phyloP scores from a whole-genome alignment of 2,329 filamentous ascomycete species.

The Balansia obtecta region DNA sequence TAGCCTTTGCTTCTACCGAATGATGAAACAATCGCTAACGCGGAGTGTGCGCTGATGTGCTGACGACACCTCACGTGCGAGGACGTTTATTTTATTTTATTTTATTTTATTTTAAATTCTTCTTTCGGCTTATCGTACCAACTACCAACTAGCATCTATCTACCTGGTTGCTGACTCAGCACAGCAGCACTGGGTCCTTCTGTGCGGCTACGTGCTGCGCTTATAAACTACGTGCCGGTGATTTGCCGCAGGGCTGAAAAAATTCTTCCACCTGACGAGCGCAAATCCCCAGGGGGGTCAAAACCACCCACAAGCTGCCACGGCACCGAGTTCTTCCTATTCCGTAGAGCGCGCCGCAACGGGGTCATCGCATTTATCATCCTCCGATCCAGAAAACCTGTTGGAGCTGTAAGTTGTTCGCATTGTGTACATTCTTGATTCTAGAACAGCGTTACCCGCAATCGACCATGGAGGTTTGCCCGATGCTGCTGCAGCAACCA shows the following conservation, averaged over 20 bases:
- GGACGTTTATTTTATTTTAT: too few species aligned
- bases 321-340: conserved; percentile 34
- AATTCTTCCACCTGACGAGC: conserved; percentile 25
- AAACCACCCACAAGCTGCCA: conserved; percentile 20
- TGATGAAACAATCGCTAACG: too few species aligned
- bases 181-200: not conserved
- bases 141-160: too few species aligned
- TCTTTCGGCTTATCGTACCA: too few species aligned
- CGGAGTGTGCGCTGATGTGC: too few species aligned
- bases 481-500: conserved; percentile 3
- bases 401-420: conserved; percentile 22
- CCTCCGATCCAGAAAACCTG: conserved; percentile 21
- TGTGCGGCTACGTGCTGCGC: not conserved
- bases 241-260: conserved; percentile 15
- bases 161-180: not conserved
- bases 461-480: conserved; percentile 4
- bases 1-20: too few species aligned
- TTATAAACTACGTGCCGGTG: conserved; percentile 1
- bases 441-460: conserved; percentile 5
- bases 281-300: conserved; percentile 15
- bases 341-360: conserved; percentile 25
- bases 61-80: not conserved
- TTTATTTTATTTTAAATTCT: too few species aligned
- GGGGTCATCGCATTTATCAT: conserved; percentile 32
- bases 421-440: conserved; percentile 1